Base-by-base conservation (phyloP, 2,329 filamentous ascomycete genomes). In the Intubia oerlemansii region DNA sequence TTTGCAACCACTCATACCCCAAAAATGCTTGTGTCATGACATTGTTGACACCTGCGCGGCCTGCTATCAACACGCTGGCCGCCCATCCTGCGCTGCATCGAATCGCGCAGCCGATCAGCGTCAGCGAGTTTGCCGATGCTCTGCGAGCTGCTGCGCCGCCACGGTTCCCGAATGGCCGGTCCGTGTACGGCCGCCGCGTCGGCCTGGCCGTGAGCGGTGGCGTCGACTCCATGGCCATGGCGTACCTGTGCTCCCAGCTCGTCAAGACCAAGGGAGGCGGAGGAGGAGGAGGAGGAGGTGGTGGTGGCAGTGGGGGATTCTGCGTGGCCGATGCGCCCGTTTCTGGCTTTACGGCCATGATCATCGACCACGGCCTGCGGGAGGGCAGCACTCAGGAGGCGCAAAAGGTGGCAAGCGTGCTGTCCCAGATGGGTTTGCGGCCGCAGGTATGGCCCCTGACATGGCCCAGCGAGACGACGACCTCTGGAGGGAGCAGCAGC, bases 151-250 rank as follows among this genome's bases (percentile, higher is more conserved):
- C 50, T 34, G 58, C 59, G 38, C 47, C 45, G 17, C 59, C 59
- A 9, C 54, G 59, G n/a, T 66, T 60, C 40, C 56, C 57, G 3
- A 41, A 44, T 15, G 47, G 47, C 12, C 48, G 49, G 24, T 40
- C 38, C 22, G 41, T 44, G 10, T 36, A 38, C 24, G 42, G 44
- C 17, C 51, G 54, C 33, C 46, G 44, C 7, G 50, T 65, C 38
- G 56, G 63, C 30, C 54, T 95, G 34, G 88, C 84, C 11, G 58
- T 95, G 35, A 93, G 84, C 44, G 88, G 88, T 15, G 88, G 88
- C 7, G 78, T 88, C 22, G 88, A 98, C 49, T 95, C 85, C n/a
- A 98, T 95, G 84, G 85, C 85, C 17, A 57, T 98, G 34, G 81
- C 82, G 31, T 70, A 59, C 34, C 61, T 95, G 20, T 79, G 77